Base-by-base conservation (phyloP, 1,139 yeast species). In the Magnusiomyces suaveolens region DNA sequence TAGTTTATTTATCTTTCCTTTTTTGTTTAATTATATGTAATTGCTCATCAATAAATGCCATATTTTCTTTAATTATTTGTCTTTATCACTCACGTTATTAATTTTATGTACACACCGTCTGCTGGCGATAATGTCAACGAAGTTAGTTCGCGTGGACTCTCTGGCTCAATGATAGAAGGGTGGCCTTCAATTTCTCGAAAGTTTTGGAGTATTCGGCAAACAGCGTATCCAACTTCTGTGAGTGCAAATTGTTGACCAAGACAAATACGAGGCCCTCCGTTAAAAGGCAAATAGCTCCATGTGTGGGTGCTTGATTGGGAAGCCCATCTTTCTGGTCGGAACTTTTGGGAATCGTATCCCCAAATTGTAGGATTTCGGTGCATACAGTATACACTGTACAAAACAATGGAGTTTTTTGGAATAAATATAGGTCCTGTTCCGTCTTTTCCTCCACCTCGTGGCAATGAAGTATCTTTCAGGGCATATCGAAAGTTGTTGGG, bases 261-360 rank as follows among this genome's bases (percentile, higher is more conserved):
- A 60, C 83, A 79, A 58, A 79, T 78, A 56, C 83, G 70, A 44
- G 83, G 83, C 20, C 83, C 83, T 43, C 83, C 83, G 60, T 78
- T 78, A 70, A 78, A 79, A 2, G 72, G 72, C 36, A 67, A 55
- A 55, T 64, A 69, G n/a, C 64, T 67, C 72, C 72, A 69, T 4
- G 58, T 50, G 18, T 60, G 60, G 20, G 60, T 57, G 36, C 60
- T 52, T 52, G 60, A 61, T 25, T 64, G 59, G 32, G 56, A 56
- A 10, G 56, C 59, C 82, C 82, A 78, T 60, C 82, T 71, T 59
- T 79, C 83, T 3, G 83, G 83, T 53, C 70, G 68, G 65, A 76
- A 79, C 46, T 64, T 75, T 3, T 61, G 58, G 10, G 81, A 75
- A 60, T 79, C 81, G 57, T 74, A 69, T 43, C 82, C 82, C 67